phyloP scores from a whole-genome alignment of 495 filamentous ascomycete genomes.

The Podospora appendiculata region DNA sequence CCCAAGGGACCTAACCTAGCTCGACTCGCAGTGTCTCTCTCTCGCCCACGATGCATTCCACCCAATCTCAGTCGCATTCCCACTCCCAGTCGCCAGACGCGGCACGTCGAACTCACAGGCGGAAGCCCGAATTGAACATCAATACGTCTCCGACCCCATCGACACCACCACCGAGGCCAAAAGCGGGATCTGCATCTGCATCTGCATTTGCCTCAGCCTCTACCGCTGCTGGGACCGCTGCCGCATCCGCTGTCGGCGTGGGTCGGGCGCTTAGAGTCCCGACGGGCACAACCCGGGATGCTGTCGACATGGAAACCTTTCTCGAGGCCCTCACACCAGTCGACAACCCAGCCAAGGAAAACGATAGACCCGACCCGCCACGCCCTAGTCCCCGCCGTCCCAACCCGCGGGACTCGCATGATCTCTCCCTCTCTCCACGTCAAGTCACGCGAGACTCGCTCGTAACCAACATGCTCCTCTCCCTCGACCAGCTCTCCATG shows the following conservation, averaged over 20 bases:
- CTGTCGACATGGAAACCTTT: constrained; percentile 27
- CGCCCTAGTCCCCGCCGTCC: constrained; percentile 2
- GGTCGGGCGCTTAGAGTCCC: constrained; percentile 19
- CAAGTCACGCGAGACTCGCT: constrained; percentile 78
- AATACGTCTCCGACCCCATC: constrained; percentile 15
- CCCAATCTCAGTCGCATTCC: neutral
- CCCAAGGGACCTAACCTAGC: neutral
- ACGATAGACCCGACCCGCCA: constrained; percentile 24
- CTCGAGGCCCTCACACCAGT: constrained; percentile 25
- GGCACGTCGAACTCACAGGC: constrained; percentile 12
- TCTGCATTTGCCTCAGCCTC: constrained; percentile 10
- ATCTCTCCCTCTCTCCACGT: constrained; percentile 68
- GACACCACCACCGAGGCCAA: neutral
- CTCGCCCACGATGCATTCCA: constrained; percentile 10
- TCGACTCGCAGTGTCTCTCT: neutral
- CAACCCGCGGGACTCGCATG: constrained; percentile 66
- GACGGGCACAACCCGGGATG: constrained; percentile 9
- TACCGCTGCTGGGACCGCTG: constrained; percentile 6
- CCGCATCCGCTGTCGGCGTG: constrained; percentile 7
- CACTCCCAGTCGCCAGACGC: constrained; percentile 8
- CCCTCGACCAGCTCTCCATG: constrained; percentile 70
- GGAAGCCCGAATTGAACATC: constrained; percentile 21
- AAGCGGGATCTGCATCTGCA: neutral
- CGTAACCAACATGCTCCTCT: constrained; percentile 86
- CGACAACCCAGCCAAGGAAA: constrained; percentile 19